Conservation (phyloP, 345 rosid species). For the Linum usitatissimum region DNA sequence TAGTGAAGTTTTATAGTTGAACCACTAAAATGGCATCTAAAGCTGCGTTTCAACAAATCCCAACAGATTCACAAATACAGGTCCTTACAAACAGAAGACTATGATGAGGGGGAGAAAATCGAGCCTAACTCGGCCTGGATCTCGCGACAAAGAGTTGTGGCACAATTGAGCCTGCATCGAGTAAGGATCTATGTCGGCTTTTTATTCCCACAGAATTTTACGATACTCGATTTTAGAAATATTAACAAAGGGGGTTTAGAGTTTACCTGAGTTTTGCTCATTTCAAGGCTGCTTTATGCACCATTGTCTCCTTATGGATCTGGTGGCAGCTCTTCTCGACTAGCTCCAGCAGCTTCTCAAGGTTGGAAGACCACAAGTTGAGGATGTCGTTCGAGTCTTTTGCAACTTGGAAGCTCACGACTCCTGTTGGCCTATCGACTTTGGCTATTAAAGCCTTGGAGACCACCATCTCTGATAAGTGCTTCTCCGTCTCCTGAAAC, state of each 20-base stretch:
- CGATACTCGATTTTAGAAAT: no score
- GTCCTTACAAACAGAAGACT: not conserved
- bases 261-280: not conserved
- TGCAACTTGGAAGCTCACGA: slow-evolving; percentile 62
- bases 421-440: slow-evolving; percentile 78
- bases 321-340: slow-evolving; percentile 95
- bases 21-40: not conserved
- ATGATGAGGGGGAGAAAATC: not conserved
- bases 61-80: not conserved
- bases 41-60: not conserved
- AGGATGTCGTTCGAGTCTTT: slow-evolving; percentile 91
- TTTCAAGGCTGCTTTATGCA: slow-evolving; percentile 68
- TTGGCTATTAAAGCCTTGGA: slow-evolving; percentile 84
- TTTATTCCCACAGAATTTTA: no score
- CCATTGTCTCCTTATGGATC: slow-evolving; percentile 94
- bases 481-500: slow-evolving; percentile 82
- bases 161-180: no score
- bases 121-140: no score
- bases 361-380: slow-evolving; percentile 75
- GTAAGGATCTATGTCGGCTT: not conserved
- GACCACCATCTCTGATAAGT: slow-evolving; percentile 97
- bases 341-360: slow-evolving; percentile 95
- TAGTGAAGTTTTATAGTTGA: no score
- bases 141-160: no score
- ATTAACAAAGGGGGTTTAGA: not conserved